These are phyloP conservation scores for Apiospora aurea DNA, from an alignment of 2,329 filamentous ascomycete genomes.

Conservation along the genomic window DNA sequence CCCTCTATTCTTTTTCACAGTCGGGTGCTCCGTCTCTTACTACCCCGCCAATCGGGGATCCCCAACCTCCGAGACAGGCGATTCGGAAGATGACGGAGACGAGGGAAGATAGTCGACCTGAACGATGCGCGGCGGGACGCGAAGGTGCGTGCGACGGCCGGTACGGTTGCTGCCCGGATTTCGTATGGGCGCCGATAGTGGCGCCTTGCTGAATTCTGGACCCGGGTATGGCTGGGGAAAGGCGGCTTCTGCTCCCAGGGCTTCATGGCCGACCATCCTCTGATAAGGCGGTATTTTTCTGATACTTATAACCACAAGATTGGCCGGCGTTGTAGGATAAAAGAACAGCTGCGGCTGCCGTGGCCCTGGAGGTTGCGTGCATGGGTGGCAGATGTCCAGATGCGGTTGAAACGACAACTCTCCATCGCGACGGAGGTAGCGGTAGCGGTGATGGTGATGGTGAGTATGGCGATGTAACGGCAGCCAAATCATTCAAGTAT, in stretches of 20 bases:
- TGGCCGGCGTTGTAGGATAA: no score
- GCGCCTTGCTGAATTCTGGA: neutral
- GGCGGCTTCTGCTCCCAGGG: neutral
- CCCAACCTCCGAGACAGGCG: neutral
- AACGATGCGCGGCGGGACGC: neutral
- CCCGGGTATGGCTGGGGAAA: neutral
- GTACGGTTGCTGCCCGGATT: no score
- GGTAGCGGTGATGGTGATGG: no score
- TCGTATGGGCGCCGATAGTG: neutral
- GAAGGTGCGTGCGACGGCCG: neutral
- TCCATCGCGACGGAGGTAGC: no score
- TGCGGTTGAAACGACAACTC: no score
- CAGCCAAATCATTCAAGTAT: slow-evolving; percentile 36
- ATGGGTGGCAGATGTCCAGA: no score
- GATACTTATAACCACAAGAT: no score
- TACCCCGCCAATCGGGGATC: neutral
- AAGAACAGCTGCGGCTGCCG: no score
- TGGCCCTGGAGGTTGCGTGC: no score
- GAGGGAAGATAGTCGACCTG: neutral
- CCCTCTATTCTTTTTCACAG: neutral
- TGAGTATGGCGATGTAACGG: no score
- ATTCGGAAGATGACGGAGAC: neutral
- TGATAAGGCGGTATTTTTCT: no score
- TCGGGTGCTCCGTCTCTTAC: neutral
- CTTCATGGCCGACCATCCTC: neutral